These are phyloP conservation scores for Piromyces sp. DNA, from an alignment of 192 early-diverging fungal genomes.

Conservation along the genomic window DNA sequence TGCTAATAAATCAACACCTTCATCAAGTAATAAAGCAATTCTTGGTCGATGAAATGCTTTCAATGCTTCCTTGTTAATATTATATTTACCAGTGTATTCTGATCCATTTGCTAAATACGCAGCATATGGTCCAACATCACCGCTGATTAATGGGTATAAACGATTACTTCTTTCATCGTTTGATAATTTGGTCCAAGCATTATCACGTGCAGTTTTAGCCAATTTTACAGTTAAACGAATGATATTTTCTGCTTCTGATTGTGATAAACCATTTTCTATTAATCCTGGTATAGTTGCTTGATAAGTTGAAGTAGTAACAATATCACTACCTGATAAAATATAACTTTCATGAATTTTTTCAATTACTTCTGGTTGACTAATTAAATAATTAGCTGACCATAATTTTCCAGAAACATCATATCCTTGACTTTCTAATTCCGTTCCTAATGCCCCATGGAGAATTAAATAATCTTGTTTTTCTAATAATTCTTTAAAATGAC, in stretches of 20 bases:
- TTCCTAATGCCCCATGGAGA: background rate
- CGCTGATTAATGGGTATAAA: constrained; percentile 19
- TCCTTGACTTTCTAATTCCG: background rate
- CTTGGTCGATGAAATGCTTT: constrained; percentile 31
- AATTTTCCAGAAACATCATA: background rate
- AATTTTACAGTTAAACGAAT: constrained; percentile 19
- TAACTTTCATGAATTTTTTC: background rate
- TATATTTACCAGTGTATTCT: constrained; percentile 50
- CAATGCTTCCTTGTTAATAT: constrained; percentile 14
- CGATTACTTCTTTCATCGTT: background rate
- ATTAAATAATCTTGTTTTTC: background rate
- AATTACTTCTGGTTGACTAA: background rate
- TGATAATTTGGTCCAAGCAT: constrained; percentile 6
- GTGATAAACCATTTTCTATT: constrained; percentile 11
- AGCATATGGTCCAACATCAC: constrained; percentile 45
- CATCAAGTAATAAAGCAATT: constrained; percentile 7
- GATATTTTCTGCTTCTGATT: constrained; percentile 8
- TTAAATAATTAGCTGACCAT: background rate
- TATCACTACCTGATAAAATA: constrained; percentile 23
- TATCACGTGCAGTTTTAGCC: constrained; percentile 24
- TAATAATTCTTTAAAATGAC: background rate
- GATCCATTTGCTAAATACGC: constrained; percentile 39
- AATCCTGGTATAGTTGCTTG: constrained; percentile 29
- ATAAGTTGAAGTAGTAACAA: constrained; percentile 31
- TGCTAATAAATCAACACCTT: constrained; percentile 32